These are phyloP conservation scores for Salvia hispanica DNA, from an alignment of 257 asterid species.

Conservation along the genomic window DNA sequence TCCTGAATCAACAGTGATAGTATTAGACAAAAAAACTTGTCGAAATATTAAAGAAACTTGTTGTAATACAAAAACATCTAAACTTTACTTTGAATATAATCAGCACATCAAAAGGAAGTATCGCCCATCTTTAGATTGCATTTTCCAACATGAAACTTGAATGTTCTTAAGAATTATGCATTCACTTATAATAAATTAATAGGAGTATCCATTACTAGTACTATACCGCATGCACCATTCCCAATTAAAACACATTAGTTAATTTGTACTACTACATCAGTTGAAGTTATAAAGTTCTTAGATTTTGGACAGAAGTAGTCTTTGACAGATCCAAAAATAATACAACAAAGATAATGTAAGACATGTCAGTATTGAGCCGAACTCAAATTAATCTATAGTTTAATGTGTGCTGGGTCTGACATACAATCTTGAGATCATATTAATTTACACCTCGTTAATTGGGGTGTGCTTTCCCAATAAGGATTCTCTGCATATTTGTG, in stretches of 20 bases:
- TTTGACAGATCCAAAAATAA: conserved; percentile 1
- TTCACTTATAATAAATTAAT: background rate
- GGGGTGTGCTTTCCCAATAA: conserved; percentile 41
- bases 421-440: conserved; percentile 33
- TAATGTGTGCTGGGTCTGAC: conserved; percentile 17
- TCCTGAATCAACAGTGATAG: no score
- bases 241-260: conserved; percentile 4
- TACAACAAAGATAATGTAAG: conserved; percentile 26
- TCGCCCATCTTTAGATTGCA: background rate
- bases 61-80: background rate
- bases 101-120: background rate
- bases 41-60: no score
- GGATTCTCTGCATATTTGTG: conserved; percentile 42
- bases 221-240: no score
- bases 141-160: background rate
- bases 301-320: conserved; percentile 21
- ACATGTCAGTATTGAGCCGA: background rate
- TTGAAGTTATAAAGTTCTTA: background rate
- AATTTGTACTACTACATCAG: background rate
- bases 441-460: conserved; percentile 29
- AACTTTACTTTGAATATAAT: background rate
- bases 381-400: conserved; percentile 1
- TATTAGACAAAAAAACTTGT: no score
- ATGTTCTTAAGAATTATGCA: background rate
- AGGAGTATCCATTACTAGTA: background rate